Percentiles rank a stretch among this genome's conserved stretches.
phyloP scores from a whole-genome alignment of 1,139 yeast species.

The Pneumocystis murina region DNA sequence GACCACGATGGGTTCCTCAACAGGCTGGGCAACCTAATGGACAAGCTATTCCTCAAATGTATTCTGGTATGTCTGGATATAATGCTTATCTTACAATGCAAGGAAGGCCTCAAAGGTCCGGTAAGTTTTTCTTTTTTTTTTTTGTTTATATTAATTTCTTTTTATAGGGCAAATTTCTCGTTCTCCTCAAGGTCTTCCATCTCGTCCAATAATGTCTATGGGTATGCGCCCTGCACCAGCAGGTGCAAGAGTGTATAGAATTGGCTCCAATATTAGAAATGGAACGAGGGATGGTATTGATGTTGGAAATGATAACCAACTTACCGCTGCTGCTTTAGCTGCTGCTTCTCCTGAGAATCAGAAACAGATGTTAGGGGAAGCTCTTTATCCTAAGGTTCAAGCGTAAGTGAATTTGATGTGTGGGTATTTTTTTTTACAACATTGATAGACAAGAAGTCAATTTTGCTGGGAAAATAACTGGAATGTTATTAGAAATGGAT shows the following conservation, averaged over 20 bases:
- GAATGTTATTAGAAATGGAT: conserved; percentile 95
- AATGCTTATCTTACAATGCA: conserved; percentile 7
- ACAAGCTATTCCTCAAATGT: conserved; percentile 2
- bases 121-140: not conserved
- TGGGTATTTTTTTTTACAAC: not conserved
- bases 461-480: conserved; percentile 97
- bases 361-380: conserved; percentile 95
- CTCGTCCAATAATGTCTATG: conserved; percentile 10
- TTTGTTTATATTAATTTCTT: not conserved
- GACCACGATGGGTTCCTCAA: conserved; percentile 2
- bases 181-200: conserved; percentile 43
- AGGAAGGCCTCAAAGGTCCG: conserved; percentile 6
- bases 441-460: conserved; percentile 43
- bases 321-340: conserved; percentile 25
- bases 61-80: conserved; percentile 6
- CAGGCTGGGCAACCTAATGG: conserved; percentile 1
- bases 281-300: conserved; percentile 6
- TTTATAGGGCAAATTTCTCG: conserved; percentile 30
- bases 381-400: conserved; percentile 84
- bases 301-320: conserved; percentile 9
- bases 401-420: conserved; percentile 33
- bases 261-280: conserved; percentile 8
- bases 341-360: conserved; percentile 58
- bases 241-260: conserved; percentile 2
- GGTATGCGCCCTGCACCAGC: conserved; percentile 7